Evolutionary conservation across 192 early-diverging fungal species (phyloP).

Genomic region (Endogone sp.): DNA sequence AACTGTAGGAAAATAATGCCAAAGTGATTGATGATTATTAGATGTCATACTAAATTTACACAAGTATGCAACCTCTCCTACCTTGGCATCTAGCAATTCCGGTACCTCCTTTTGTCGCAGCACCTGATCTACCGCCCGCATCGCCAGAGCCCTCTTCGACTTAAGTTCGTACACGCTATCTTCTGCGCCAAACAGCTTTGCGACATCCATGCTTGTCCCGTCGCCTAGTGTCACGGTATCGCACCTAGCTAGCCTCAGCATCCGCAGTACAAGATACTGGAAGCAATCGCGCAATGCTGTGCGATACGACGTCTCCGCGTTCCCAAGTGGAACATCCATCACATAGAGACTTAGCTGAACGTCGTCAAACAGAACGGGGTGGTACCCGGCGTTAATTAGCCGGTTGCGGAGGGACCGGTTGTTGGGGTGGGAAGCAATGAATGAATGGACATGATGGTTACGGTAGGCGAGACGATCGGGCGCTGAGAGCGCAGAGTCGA

Average conservation of each 20-base stretch:
- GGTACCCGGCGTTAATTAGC: neutral
- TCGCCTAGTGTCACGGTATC: neutral
- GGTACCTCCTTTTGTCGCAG: neutral
- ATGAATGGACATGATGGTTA: neutral
- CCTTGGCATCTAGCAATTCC: neutral
- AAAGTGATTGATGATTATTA: too few species aligned
- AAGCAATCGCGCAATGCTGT: neutral
- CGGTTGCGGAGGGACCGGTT: neutral
- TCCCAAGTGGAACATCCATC: neutral
- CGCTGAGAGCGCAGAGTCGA: neutral
- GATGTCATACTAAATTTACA: too few species aligned
- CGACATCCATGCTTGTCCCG: neutral
- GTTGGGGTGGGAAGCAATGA: neutral
- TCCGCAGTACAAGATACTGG: neutral
- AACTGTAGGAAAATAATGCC: neutral
- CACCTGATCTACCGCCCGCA: neutral
- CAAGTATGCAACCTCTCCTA: too few species aligned
- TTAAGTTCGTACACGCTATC: neutral
- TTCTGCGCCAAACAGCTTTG: neutral
- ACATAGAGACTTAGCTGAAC: neutral
- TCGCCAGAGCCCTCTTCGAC: neutral
- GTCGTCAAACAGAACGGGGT: neutral
- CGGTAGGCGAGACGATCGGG: neutral
- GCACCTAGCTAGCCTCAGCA: neutral
- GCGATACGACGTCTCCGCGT: neutral